Evolutionary conservation across 495 filamentous ascomycete species (phyloP), one percentile per base, ranked within the genome.

Genomic region (Xeromyces bisporus): DNA sequence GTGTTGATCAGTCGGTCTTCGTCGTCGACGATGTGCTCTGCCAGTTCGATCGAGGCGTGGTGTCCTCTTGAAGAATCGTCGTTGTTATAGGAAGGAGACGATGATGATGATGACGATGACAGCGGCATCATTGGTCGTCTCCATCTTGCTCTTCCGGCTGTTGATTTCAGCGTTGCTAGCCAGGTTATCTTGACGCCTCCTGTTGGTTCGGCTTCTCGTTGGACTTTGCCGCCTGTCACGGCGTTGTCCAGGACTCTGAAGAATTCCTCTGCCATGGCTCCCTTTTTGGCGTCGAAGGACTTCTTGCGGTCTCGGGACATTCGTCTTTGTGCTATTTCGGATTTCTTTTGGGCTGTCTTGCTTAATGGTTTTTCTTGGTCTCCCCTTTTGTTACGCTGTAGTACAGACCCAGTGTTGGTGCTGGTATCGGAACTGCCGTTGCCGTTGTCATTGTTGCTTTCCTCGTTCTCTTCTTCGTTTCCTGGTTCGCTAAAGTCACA

Each of bases 91-190:
- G n/a, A n/a, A n/a, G n/a, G n/a, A n/a, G n/a, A n/a, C n/a, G n/a
- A n/a, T n/a, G n/a, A n/a, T n/a, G n/a, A n/a, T n/a, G n/a, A n/a
- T n/a, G n/a, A n/a, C n/a, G n/a, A n/a, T n/a, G n/a, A n/a, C n/a
- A n/a, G n/a, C n/a, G n/a, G n/a, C 33, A 50, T 58, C 3, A 69
- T 44, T 12, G 29, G 29, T 13, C 67, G 64, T 38, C 66, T 76
- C 83, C 83, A 93, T 39, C 71, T 76, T 14, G 87, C 87, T 18
- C 80, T 68, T 1, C 89, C 89, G 17, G 89, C 89, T 2, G 89
- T 96, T 3, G 74, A 81, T 31, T 73, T 73, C 16, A 97, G 71
- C 10, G 69, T 86, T 36, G 84, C 86, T 42, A 66, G 79, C 89
- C 89, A 97, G 23, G 67, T 48, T 26, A 96, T 65, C 26, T 64